Conservation (phyloP, 1,139 yeast species). For the Kodamaea fungicola region DNA sequence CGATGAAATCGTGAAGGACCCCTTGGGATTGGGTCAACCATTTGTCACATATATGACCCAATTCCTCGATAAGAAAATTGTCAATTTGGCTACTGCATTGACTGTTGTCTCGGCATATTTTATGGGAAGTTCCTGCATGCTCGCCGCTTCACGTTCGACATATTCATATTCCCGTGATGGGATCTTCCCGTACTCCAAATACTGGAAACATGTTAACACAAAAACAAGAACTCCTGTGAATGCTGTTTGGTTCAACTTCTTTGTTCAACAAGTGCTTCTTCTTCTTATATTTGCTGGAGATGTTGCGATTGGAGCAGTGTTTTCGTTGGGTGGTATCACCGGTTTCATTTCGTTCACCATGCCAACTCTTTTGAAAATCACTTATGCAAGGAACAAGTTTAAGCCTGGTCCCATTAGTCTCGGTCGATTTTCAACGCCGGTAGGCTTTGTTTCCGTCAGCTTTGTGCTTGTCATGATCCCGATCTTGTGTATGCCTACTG, state of each 20-base stretch:
- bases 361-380: slow-evolving; percentile 60
- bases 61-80: slow-evolving; percentile 42
- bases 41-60: slow-evolving; percentile 58
- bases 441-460: slow-evolving; percentile 38
- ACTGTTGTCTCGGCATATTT: slow-evolving; percentile 58
- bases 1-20: slow-evolving; percentile 46
- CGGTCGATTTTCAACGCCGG: slow-evolving; percentile 51
- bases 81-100: slow-evolving; percentile 52
- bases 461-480: slow-evolving; percentile 64
- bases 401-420: slow-evolving; percentile 70
- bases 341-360: slow-evolving; percentile 66
- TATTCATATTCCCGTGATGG: slow-evolving; percentile 71
- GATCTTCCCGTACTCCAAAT: slow-evolving; percentile 57
- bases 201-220: slow-evolving; percentile 52
- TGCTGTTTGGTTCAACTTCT: slow-evolving; percentile 65
- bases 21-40: slow-evolving; percentile 60
- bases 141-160: slow-evolving; percentile 68
- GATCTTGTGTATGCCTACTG: slow-evolving; percentile 62
- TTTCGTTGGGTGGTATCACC: slow-evolving; percentile 74
- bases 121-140: slow-evolving; percentile 70
- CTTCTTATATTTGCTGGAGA: slow-evolving; percentile 65
- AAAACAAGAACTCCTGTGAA: slow-evolving; percentile 61
- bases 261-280: slow-evolving; percentile 54
- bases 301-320: slow-evolving; percentile 71
- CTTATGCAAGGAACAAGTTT: slow-evolving; percentile 52